Conservation (phyloP, 2,329 filamentous ascomycete genomes). For the Aspergillus fructus region DNA sequence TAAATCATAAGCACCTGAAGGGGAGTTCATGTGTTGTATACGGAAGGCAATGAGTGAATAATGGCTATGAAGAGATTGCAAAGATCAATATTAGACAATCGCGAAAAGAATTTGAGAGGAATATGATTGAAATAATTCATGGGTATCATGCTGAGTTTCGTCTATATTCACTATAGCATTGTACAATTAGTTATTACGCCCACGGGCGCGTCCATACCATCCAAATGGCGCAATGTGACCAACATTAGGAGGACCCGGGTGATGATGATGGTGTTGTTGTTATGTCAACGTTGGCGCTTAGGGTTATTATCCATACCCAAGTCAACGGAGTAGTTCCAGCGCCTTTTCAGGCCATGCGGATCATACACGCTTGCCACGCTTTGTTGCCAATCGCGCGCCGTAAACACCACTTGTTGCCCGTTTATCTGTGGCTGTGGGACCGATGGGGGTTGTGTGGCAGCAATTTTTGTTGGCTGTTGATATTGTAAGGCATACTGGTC, state of each 20-base stretch:
- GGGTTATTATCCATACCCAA: slow-evolving; percentile 26
- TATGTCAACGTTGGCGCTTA: slow-evolving; percentile 33
- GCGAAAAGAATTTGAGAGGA: not conserved
- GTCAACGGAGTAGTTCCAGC: slow-evolving; percentile 43
- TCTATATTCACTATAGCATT: slow-evolving; percentile 7
- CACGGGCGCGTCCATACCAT: not conserved
- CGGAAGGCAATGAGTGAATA: not conserved
- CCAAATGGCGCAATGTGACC: not conserved
- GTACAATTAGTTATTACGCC: not conserved
- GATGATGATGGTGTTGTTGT: too few species aligned
- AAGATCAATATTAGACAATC: not conserved
- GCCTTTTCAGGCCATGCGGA: slow-evolving; percentile 45
- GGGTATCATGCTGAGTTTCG: slow-evolving; percentile 7
- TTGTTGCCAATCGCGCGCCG: slow-evolving; percentile 49
- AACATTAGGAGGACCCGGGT: not conserved
- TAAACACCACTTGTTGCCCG: slow-evolving; percentile 39
- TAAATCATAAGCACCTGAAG: not conserved
- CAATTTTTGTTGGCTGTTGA: slow-evolving; percentile 29
- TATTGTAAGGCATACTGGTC: slow-evolving; percentile 39
- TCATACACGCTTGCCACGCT: slow-evolving; percentile 50
- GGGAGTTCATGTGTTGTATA: not conserved
- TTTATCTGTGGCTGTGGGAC: slow-evolving; percentile 35
- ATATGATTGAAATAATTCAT: not conserved
- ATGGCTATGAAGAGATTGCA: not conserved
- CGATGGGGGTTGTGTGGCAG: slow-evolving; percentile 31